phyloP scores from a whole-genome alignment of 148 eudicot species.

The Chenopodium formosanum region DNA sequence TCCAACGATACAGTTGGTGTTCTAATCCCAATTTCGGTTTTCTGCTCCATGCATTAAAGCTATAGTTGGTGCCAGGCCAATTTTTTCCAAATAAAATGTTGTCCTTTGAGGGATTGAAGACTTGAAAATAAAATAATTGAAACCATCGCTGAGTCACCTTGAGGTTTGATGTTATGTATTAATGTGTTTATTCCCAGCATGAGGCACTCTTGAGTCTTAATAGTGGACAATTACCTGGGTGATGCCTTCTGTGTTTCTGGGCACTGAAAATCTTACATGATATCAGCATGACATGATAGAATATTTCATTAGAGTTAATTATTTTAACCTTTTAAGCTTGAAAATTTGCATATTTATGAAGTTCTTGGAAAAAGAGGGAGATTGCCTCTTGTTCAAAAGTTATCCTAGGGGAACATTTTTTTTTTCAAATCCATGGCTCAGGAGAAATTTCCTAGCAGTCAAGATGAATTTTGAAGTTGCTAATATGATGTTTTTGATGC shows the following conservation, averaged over 20 bases:
- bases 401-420: not conserved
- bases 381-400: not conserved
- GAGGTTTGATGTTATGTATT: not conserved
- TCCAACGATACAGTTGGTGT: no score
- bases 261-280: not conserved
- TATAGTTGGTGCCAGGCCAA: no score
- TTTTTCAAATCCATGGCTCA: not conserved
- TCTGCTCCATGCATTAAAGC: no score
- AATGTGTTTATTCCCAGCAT: not conserved
- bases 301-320: not conserved
- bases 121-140: not conserved
- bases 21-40: no score
- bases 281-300: not conserved
- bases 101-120: no score
- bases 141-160: not conserved
- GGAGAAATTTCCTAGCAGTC: not conserved
- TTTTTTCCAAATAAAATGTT: no score
- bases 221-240: not conserved
- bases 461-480: not conserved
- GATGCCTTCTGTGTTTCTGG: not conserved
- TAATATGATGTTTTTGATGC: not conserved
- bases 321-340: not conserved
- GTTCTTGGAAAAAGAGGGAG: no score
- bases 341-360: not conserved
- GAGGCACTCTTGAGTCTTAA: not conserved